phyloP scores from a whole-genome alignment of 2,329 filamentous ascomycete species.

The Phialophora expanda region DNA sequence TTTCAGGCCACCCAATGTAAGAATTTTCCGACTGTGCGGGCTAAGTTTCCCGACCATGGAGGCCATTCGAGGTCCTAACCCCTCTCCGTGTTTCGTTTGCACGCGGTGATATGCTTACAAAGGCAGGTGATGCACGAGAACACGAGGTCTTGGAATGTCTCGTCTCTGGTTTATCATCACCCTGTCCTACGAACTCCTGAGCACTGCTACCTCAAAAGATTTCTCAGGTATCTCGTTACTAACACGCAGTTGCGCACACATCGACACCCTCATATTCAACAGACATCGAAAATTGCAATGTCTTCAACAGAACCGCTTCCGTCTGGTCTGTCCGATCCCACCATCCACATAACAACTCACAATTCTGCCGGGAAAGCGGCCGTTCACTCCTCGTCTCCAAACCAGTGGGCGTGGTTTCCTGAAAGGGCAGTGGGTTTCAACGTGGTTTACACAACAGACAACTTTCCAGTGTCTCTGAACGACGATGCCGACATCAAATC shows the following conservation, averaged over 20 bases:
- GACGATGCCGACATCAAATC: constrained; percentile 22
- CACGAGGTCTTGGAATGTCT: neutral
- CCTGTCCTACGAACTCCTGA: neutral
- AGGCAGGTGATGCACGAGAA: neutral
- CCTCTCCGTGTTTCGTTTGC: neutral
- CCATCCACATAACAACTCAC: constrained; percentile 26
- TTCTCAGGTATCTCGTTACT: neutral
- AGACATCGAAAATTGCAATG: neutral
- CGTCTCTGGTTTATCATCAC: neutral
- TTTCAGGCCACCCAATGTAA: neutral
- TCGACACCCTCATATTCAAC: neutral
- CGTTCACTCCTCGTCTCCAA: constrained; percentile 13
- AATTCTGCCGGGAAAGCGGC: constrained; percentile 18
- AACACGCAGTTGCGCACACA: neutral
- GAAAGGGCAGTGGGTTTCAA: constrained; percentile 21
- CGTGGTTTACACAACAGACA: constrained; percentile 18
- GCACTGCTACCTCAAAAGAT: neutral
- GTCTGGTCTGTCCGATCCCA: constrained; percentile 19
- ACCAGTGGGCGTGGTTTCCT: constrained; percentile 21
- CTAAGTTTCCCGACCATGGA: neutral
- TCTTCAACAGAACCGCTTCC: constrained; percentile 7
- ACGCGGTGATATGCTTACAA: neutral
- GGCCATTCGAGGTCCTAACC: neutral
- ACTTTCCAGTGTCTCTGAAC: constrained; percentile 24
- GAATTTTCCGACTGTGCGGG: neutral